Percentiles rank a stretch among this genome's conserved stretches.
phyloP scores from a whole-genome alignment of 2,329 filamentous ascomycete species.

The Harringtonia aguacate region DNA sequence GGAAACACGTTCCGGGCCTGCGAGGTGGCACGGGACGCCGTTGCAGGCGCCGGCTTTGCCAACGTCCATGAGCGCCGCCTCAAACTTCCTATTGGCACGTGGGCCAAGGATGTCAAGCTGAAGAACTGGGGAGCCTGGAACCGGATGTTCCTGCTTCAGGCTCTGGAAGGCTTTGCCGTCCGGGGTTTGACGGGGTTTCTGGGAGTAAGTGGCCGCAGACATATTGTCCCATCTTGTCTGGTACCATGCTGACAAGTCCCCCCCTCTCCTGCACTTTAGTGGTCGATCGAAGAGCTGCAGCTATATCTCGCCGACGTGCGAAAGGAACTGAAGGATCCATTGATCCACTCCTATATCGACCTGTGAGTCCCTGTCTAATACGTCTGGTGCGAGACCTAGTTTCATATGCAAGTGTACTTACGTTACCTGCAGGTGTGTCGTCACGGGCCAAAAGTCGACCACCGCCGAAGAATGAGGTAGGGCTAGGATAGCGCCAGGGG shows the following conservation, averaged over 20 bases:
- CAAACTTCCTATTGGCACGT: conserved; percentile 42
- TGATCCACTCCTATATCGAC: conserved; percentile 7
- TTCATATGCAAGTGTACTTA: too few relatives aligned
- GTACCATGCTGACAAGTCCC: neutral
- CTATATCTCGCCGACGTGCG: conserved; percentile 35
- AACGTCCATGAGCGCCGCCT: conserved; percentile 39
- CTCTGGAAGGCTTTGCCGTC: conserved; percentile 38
- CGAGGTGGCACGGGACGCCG: neutral
- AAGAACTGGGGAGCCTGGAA: conserved; percentile 42
- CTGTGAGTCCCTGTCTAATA: conserved; percentile 6
- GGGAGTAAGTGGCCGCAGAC: conserved; percentile 10
- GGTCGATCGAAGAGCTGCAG: conserved; percentile 37
- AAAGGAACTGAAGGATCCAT: conserved; percentile 12
- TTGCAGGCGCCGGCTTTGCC: conserved; percentile 10
- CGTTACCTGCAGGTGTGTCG: too few relatives aligned
- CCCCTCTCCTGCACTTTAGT: conserved; percentile 13
- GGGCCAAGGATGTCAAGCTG: conserved; percentile 39
- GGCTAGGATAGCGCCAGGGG: too few relatives aligned
- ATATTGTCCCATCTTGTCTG: neutral
- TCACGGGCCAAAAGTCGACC: too few relatives aligned
- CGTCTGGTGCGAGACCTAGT: too few relatives aligned
- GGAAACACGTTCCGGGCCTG: neutral
- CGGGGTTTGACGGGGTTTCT: conserved; percentile 40
- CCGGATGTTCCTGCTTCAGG: conserved; percentile 38
- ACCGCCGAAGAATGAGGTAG: too few relatives aligned